Conservation (phyloP, 177 flowering plant species). For the Vitis hybrid region DNA sequence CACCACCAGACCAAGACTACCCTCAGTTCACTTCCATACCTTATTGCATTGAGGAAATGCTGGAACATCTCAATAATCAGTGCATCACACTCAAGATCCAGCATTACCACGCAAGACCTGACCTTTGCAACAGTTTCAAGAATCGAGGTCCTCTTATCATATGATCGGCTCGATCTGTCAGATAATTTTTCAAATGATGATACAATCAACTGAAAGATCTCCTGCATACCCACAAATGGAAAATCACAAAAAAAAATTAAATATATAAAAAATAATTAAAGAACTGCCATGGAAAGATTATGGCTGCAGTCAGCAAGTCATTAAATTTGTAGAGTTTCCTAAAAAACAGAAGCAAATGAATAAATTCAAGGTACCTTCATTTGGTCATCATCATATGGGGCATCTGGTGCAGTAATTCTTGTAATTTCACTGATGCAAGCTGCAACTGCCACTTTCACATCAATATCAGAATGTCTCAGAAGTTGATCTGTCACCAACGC, state of each 20-base stretch:
- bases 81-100: conserved; percentile 75
- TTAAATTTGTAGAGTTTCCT: neutral
- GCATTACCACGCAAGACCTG: conserved; percentile 72
- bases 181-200: conserved; percentile 57
- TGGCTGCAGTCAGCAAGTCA: neutral
- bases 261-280: no score
- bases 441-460: conserved; percentile 42
- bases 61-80: conserved; percentile 68
- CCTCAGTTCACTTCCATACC: conserved; percentile 35
- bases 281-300: neutral
- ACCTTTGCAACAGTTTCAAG: conserved; percentile 77
- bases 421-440: conserved; percentile 45
- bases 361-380: conserved; percentile 38
- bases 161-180: conserved; percentile 57
- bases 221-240: conserved; percentile 31
- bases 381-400: conserved; percentile 43
- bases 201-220: conserved; percentile 65
- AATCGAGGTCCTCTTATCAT: conserved; percentile 49
- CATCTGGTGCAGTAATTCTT: conserved; percentile 52
- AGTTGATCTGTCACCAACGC: conserved; percentile 52
- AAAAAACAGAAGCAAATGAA: neutral
- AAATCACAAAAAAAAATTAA: neutral
- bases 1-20: neutral
- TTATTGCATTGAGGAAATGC: conserved; percentile 51
- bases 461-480: conserved; percentile 47